Evolutionary conservation across 176 grass and related monocot species (phyloP), one percentile per base, ranked within the genome.

Genomic region (Avena insularis): DNA sequence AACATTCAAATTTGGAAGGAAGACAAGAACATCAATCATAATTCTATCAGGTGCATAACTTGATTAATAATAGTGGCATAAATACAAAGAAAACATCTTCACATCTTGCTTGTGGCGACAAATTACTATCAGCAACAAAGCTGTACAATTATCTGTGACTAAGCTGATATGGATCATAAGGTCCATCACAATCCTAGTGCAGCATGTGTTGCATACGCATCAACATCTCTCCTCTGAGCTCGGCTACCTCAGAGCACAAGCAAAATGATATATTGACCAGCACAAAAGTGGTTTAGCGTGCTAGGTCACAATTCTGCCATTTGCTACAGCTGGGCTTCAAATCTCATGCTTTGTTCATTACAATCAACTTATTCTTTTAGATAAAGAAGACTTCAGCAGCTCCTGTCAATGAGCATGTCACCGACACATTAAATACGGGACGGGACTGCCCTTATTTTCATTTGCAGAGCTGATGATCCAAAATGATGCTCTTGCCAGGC

Each of bases 151-250:
- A 84, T 66, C 58, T 81, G 23, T 69, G 75, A 33, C 21, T 35
- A 74, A 74, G n/a, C 45, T 87, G 58, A 62, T 76, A 82, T 65
- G 48, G 31, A 63, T 73, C 58, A 51, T 79, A n/a, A 35, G 12
- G 63, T 90, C 31, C 66, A 9, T 29, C 5, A 14, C n/a, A 62
- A 27, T 82, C 19, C 60, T 29, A 62, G 40, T n/a, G 27, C 83
- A 81, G 50, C 19, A 58, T 49, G 55, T 85, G 78, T 35, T 65
- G 27, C 38, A 85, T 25, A 11, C 83, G 36, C 69, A 68, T 82
- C 48, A 53, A 68, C 9, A 36, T 77, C 35, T 53, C 46, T 80
- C 35, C 6, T 81, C 58, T 10, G 8, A 67, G 4, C 35, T 67
- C 0, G 15, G 57, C 33, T 47, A 77, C 47, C 71, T n/a, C 61